A percentile compares a stretch with the other conserved stretches of the same genome.
These are phyloP conservation scores for Aechmea fasciata DNA, from an alignment of 176 grass and related monocot species.

Conservation along the genomic window DNA sequence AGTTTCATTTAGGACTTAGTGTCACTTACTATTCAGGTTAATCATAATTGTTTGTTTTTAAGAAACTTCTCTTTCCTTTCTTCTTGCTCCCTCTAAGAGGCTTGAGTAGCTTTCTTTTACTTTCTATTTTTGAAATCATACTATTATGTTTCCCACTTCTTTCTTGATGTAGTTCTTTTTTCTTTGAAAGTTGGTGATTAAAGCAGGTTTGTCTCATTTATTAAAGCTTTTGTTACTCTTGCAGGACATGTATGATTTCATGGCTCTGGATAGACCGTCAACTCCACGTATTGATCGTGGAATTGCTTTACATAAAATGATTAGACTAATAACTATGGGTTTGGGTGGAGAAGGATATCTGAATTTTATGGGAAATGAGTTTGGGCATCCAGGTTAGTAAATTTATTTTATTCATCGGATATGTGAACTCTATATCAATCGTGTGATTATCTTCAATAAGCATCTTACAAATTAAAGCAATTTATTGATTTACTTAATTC, in stretches of 20 bases:
- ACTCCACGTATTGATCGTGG: slow-evolving; percentile 94
- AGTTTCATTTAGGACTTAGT: too few relatives aligned
- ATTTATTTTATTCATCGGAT: slow-evolving; percentile 10
- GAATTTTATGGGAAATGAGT: slow-evolving; percentile 99
- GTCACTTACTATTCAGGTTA: too few relatives aligned
- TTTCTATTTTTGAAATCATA: background rate
- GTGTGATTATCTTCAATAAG: background rate
- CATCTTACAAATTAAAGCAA: background rate
- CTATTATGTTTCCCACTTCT: background rate
- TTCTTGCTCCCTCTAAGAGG: background rate
- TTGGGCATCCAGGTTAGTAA: slow-evolving; percentile 87
- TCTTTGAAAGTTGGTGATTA: background rate
- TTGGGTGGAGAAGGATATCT: slow-evolving; percentile 97
- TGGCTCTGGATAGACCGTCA: slow-evolving; percentile 77
- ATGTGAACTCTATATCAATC: slow-evolving; percentile 2
- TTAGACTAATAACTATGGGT: slow-evolving; percentile 90
- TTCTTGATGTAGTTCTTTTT: background rate
- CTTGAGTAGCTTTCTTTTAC: background rate
- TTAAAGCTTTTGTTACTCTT: slow-evolving; percentile 1
- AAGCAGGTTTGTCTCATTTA: background rate
- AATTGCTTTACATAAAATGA: slow-evolving; percentile 99
- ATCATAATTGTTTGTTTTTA: background rate
- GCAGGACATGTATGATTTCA: slow-evolving; percentile 99
- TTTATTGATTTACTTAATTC: slow-evolving; percentile 11
- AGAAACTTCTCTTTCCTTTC: background rate